These are phyloP conservation scores for Pseudonitzschia pungens DNA, from an alignment of 108 stramenopile genomes.

Conservation along the genomic window DNA sequence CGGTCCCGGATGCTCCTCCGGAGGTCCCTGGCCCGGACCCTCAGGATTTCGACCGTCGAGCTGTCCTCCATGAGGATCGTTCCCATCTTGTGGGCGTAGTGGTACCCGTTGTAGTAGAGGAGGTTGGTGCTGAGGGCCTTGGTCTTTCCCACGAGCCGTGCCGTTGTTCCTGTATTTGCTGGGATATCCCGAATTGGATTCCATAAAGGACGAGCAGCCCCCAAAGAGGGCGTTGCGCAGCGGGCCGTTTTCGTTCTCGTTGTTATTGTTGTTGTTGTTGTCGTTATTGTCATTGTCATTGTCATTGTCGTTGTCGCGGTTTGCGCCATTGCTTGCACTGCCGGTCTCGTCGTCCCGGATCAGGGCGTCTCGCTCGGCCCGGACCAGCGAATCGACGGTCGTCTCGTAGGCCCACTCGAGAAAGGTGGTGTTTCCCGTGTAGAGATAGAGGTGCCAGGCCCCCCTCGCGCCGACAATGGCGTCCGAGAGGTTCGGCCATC, in stretches of 20 bases:
- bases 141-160: constrained; percentile 30
- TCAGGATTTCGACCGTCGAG: constrained; percentile 3
- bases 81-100: constrained; percentile 35
- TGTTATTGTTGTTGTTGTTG: neutral
- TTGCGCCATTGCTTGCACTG: no score
- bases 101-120: constrained; percentile 42
- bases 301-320: neutral
- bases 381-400: constrained; percentile 19
- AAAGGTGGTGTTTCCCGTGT: constrained; percentile 35
- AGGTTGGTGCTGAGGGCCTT: constrained; percentile 47
- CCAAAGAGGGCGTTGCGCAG: constrained; percentile 13
- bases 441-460: constrained; percentile 37
- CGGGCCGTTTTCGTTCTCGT: neutral
- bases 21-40: constrained; percentile 14
- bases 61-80: constrained; percentile 21
- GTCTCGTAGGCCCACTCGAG: constrained; percentile 42
- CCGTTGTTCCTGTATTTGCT: constrained; percentile 32
- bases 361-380: constrained; percentile 27
- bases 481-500: constrained; percentile 43
- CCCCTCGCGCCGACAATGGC: constrained; percentile 47
- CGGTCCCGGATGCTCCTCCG: constrained; percentile 17
- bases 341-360: neutral
- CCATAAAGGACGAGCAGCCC: constrained; percentile 45
- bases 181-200: constrained; percentile 45
- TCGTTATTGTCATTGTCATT: neutral